Conservation (phyloP, 495 filamentous ascomycete species). For the Annulohypoxylon moriforme region DNA sequence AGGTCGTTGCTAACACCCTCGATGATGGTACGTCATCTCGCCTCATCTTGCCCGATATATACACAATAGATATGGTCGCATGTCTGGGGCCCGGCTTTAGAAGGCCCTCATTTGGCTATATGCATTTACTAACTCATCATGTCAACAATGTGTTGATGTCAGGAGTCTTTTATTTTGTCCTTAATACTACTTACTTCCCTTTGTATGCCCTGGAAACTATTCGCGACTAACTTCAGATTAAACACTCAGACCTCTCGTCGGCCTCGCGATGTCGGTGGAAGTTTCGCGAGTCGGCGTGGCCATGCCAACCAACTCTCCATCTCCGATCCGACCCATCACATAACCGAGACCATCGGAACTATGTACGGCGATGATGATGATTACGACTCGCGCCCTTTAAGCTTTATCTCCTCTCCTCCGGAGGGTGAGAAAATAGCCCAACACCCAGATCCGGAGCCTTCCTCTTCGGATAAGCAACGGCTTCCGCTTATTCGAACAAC, state of each 20-base stretch:
- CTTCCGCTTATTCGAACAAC: conserved; percentile 56
- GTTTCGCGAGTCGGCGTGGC: conserved; percentile 65
- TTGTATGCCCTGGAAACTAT: not conserved
- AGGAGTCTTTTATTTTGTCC: not conserved
- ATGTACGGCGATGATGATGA: conserved; percentile 91
- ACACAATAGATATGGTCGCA: conserved; percentile 26
- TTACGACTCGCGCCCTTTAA: conserved; percentile 58
- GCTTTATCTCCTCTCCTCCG: conserved; percentile 58
- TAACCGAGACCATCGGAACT: conserved; percentile 96
- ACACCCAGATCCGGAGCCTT: conserved; percentile 33
- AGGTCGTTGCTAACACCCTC: conserved; percentile 50
- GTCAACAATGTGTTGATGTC: conserved; percentile 2
- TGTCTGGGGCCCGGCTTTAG: conserved; percentile 16
- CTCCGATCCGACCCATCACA: conserved; percentile 83
- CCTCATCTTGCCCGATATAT: not conserved
- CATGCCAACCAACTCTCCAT: conserved; percentile 68
- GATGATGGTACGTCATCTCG: conserved; percentile 50
- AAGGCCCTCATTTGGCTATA: conserved; percentile 5
- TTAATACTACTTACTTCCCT: not conserved
- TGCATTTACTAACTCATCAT: conserved; percentile 5
- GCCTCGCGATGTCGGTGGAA: conserved; percentile 65
- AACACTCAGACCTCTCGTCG: conserved; percentile 63
- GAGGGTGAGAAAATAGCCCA: conserved; percentile 52
- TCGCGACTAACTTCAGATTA: conserved; percentile 31
- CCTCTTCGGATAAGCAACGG: conserved; percentile 52